Evolutionary conservation across 331 rosid genomes (phyloP).

Genomic region (Telfairia occidentalis): DNA sequence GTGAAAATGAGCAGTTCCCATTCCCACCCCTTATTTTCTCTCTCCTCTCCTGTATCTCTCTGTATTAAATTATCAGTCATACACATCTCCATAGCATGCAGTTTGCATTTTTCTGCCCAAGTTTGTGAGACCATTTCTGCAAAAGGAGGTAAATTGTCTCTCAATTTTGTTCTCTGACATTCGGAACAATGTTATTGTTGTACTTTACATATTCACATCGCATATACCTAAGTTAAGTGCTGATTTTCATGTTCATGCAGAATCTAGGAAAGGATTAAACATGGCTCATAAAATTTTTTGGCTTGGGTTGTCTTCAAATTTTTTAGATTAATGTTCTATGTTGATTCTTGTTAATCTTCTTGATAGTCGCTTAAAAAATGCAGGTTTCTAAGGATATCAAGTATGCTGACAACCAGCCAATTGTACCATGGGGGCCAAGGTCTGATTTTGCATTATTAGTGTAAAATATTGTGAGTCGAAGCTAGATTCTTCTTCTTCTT

Average conservation of each 20-base stretch:
- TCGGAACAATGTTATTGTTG: not conserved
- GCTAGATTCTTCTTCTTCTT: not conserved
- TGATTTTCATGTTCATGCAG: not conserved
- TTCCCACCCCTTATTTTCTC: not conserved
- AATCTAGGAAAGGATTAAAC: not conserved
- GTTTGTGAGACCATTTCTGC: not conserved
- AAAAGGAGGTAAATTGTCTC: not conserved
- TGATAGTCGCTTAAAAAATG: conserved; percentile 15
- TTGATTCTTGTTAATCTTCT: conserved; percentile 8
- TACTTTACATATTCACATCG: no score
- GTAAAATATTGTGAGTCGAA: not conserved
- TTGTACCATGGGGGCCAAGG: conserved; percentile 99
- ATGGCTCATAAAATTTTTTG: not conserved
- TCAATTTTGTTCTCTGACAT: no score
- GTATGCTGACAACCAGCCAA: conserved; percentile 93
- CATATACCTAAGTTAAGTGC: not conserved
- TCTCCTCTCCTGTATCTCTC: not conserved
- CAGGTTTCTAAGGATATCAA: conserved; percentile 95
- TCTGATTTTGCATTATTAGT: conserved; percentile 18
- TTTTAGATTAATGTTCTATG: conserved; percentile 7
- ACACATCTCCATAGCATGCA: not conserved
- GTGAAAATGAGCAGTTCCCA: not conserved
- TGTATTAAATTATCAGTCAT: not conserved
- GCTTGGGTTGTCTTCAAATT: conserved; percentile 8
- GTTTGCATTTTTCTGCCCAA: not conserved